Evolutionary conservation across 1,139 yeast species (phyloP).

Genomic region (Magnusiomyces clavatus): DNA sequence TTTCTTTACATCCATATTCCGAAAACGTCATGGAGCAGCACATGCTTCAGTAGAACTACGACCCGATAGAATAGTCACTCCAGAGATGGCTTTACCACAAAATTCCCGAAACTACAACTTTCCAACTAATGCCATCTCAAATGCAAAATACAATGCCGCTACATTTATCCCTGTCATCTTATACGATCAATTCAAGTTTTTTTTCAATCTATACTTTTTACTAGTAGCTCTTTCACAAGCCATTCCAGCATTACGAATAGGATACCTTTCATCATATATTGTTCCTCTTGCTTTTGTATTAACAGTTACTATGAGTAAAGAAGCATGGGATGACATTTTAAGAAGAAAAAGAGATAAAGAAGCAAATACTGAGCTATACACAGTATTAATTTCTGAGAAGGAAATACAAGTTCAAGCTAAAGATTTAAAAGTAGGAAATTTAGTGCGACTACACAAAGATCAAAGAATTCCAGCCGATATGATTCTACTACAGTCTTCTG

Average conservation of each 20-base stretch:
- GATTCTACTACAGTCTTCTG: constrained; percentile 77
- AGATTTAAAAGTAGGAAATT: constrained; percentile 75
- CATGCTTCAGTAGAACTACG: not conserved
- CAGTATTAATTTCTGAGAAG: constrained; percentile 40
- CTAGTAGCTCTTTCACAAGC: constrained; percentile 91
- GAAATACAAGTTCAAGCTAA: constrained; percentile 39
- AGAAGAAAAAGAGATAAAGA: constrained; percentile 86
- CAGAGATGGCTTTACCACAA: not conserved
- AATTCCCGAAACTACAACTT: constrained; percentile 29
- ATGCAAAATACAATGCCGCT: constrained; percentile 86
- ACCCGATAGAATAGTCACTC: constrained; percentile 14
- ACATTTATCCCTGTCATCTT: constrained; percentile 83
- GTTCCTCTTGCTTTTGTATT: constrained; percentile 93
- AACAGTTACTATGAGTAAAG: constrained; percentile 88
- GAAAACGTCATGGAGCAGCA: not conserved
- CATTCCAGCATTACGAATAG: constrained; percentile 85
- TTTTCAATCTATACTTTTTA: constrained; percentile 85
- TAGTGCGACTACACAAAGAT: constrained; percentile 75
- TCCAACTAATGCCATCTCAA: constrained; percentile 79
- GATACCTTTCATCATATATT: constrained; percentile 84
- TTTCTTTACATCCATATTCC: not conserved
- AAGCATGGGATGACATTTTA: constrained; percentile 88
- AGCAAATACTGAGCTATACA: constrained; percentile 76
- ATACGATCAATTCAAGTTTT: constrained; percentile 94
- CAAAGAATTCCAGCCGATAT: constrained; percentile 90